Evolutionary conservation across 2,329 filamentous ascomycete species (phyloP).

Genomic region (Fusarium napiforme): DNA sequence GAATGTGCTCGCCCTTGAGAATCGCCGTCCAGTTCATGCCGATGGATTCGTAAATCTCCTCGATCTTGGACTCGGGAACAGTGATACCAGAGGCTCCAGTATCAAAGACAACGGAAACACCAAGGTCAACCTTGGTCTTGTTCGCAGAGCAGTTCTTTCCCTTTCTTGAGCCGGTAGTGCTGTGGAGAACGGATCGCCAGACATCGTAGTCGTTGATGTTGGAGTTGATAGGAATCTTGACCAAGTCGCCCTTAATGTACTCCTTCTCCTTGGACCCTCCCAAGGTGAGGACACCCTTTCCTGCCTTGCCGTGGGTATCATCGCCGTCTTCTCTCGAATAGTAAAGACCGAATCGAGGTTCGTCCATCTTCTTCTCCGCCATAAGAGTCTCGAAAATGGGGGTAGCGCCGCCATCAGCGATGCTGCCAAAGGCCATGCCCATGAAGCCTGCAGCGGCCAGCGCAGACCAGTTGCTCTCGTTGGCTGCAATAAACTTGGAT

Average conservation of each 20-base stretch:
- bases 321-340: slow-evolving; percentile 34
- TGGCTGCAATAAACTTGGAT: slow-evolving; percentile 47
- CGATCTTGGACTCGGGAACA: slow-evolving; percentile 42
- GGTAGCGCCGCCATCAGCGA: slow-evolving; percentile 44
- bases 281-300: slow-evolving; percentile 47
- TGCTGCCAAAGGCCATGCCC: slow-evolving; percentile 49
- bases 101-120: slow-evolving; percentile 46
- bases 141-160: slow-evolving; percentile 23
- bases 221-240: slow-evolving; percentile 25
- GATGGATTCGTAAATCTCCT: slow-evolving; percentile 47
- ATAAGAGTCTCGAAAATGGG: slow-evolving; percentile 50
- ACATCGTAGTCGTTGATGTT: slow-evolving; percentile 40
- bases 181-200: slow-evolving; percentile 44
- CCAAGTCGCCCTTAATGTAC: slow-evolving; percentile 43
- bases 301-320: slow-evolving; percentile 17
- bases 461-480: slow-evolving; percentile 44
- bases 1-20: slow-evolving; percentile 42
- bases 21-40: slow-evolving; percentile 52
- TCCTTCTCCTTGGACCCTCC: slow-evolving; percentile 48
- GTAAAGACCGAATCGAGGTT: slow-evolving; percentile 49
- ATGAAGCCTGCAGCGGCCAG: slow-evolving; percentile 50
- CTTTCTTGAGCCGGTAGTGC: slow-evolving; percentile 2
- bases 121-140: background rate
- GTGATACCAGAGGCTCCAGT: slow-evolving; percentile 46
- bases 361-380: slow-evolving; percentile 44